Evolutionary conservation across 2,329 filamentous ascomycete species (phyloP).

Genomic region (Ophiostoma tasmaniense): DNA sequence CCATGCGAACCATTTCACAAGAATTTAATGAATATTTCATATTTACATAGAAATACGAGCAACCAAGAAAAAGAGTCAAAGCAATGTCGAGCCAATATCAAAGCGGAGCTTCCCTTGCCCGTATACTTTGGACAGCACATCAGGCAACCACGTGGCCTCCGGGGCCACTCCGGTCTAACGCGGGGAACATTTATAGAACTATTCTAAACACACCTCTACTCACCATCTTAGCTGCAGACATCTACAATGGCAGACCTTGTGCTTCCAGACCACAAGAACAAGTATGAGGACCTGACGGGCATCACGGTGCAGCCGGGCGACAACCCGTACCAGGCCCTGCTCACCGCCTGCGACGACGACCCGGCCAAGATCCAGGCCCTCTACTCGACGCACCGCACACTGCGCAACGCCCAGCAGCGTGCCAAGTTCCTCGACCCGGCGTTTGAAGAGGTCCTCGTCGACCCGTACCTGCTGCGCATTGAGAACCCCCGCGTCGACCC

Average conservation of each 20-base stretch:
- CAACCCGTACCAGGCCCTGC: constrained; percentile 71
- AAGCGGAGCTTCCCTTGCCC: neutral
- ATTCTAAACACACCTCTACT: neutral
- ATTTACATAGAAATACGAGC: too few species aligned
- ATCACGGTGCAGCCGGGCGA: constrained; percentile 42
- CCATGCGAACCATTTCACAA: too few species aligned
- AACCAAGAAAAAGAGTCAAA: neutral
- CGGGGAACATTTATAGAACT: neutral
- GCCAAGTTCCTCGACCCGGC: constrained; percentile 59
- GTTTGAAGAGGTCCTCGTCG: constrained; percentile 65
- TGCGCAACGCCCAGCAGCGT: constrained; percentile 67
- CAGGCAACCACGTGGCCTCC: neutral
- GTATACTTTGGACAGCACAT: neutral
- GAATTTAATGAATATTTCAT: too few species aligned
- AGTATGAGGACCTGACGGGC: constrained; percentile 47
- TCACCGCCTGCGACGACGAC: constrained; percentile 57
- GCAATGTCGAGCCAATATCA: neutral
- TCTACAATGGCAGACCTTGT: constrained; percentile 24
- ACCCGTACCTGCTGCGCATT: constrained; percentile 65
- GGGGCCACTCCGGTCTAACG: neutral
- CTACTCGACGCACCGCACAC: constrained; percentile 66
- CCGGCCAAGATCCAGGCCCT: constrained; percentile 63
- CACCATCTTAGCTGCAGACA: neutral
- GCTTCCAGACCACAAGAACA: constrained; percentile 38
- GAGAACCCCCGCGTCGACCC: constrained; percentile 55